phyloP scores from a whole-genome alignment of 345 rosid species.

The Firmiana major region DNA sequence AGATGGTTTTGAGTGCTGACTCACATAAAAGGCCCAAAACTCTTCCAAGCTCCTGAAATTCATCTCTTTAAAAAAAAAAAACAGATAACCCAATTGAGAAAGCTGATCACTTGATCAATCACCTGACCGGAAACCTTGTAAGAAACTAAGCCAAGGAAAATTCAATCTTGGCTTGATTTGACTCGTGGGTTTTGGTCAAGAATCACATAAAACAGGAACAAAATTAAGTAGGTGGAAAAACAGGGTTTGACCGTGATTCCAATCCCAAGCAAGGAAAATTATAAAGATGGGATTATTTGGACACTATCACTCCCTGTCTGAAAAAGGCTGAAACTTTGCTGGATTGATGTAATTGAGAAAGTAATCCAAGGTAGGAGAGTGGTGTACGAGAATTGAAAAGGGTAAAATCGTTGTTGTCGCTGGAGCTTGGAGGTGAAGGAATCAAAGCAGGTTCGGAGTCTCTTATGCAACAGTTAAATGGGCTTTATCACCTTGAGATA shows the following conservation, averaged over 20 bases:
- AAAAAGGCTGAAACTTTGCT: not conserved
- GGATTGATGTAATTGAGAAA: slow-evolving; percentile 20
- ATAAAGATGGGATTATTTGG: not conserved
- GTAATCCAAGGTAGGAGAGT: slow-evolving; percentile 14
- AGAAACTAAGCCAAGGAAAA: not conserved
- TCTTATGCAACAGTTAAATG: not conserved
- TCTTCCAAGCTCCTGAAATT: slow-evolving; percentile 93
- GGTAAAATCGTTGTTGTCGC: slow-evolving; percentile 21
- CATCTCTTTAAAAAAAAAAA: slow-evolving; percentile 30
- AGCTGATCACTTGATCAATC: slow-evolving; percentile 12
- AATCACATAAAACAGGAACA: not conserved
- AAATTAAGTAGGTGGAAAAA: not conserved
- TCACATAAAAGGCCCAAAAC: slow-evolving; percentile 87
- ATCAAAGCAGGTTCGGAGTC: not conserved
- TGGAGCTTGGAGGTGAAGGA: not conserved
- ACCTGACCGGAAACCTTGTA: not conserved
- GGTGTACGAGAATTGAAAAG: slow-evolving; percentile 6
- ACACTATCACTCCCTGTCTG: slow-evolving; percentile 2
- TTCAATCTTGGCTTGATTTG: slow-evolving; percentile 23
- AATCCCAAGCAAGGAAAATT: not conserved
- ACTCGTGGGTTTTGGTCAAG: slow-evolving; percentile 4
- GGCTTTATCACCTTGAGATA: not conserved
- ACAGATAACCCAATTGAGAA: not conserved
- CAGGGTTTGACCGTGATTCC: slow-evolving; percentile 24
- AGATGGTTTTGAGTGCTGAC: slow-evolving; percentile 79